Percentiles rank a stretch among this genome's conserved stretches.
Evolutionary conservation across 2,329 filamentous ascomycete species (phyloP).

Genomic region (Lasiodiplodia gonubiensis): DNA sequence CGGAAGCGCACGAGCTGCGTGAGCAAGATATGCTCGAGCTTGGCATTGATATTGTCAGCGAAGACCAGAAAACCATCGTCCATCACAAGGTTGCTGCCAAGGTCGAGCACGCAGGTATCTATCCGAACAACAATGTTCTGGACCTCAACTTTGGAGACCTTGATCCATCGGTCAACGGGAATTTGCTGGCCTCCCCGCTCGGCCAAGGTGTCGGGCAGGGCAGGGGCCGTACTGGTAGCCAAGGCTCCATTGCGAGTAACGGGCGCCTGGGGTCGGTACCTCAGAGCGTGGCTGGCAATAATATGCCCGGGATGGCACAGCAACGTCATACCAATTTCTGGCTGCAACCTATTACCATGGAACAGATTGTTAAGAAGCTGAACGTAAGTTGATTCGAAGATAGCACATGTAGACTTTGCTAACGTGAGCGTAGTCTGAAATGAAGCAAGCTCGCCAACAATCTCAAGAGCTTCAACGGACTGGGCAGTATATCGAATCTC

Average conservation of each 20-base stretch:
- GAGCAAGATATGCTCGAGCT: constrained; percentile 92
- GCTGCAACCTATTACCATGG: constrained; percentile 87
- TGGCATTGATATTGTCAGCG: constrained; percentile 97
- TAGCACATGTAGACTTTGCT: neutral
- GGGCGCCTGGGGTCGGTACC: constrained; percentile 64
- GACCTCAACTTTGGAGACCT: constrained; percentile 93
- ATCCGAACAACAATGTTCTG: constrained; percentile 76
- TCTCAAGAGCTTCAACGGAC: constrained; percentile 84
- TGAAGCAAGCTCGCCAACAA: constrained; percentile 87
- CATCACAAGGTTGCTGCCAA: constrained; percentile 98
- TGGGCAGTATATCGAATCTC: constrained; percentile 76
- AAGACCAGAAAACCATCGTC: constrained; percentile 97
- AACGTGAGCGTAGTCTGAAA: constrained; percentile 69
- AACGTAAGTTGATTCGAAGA: constrained; percentile 65
- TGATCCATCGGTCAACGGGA: constrained; percentile 75
- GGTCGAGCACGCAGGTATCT: constrained; percentile 90
- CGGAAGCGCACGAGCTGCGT: constrained; percentile 90
- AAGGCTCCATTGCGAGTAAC: constrained; percentile 65
- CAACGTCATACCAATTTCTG: constrained; percentile 81
- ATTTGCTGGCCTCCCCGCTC: constrained; percentile 51
- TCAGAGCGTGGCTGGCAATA: constrained; percentile 61
- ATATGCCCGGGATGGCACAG: constrained; percentile 66
- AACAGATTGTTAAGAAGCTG: constrained; percentile 89
- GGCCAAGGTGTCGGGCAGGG: constrained; percentile 62
- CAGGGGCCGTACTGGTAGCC: constrained; percentile 65